Evolutionary conservation across 192 early-diverging fungal genomes (phyloP).

Genomic region (Helicostylum pulchrum): DNA sequence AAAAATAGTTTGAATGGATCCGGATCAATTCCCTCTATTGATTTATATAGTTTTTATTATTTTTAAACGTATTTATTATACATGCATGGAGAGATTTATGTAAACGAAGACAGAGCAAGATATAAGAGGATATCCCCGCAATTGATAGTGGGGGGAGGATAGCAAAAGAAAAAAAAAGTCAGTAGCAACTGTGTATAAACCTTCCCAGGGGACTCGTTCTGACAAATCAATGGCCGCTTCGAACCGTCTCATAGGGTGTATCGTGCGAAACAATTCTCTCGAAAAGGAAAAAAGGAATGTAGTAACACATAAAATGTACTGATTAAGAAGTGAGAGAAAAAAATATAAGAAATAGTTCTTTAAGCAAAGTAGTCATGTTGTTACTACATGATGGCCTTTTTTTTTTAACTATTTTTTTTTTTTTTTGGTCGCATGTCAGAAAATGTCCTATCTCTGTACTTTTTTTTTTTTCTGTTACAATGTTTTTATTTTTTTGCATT

Average conservation of each 20-base stretch:
- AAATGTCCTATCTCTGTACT: not conserved
- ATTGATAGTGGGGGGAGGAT: conserved; percentile 1
- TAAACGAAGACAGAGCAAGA: not conserved
- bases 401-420: too few species aligned
- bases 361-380: too few species aligned
- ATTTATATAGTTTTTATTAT: not conserved
- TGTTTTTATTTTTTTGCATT: not conserved
- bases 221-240: conserved; percentile 19
- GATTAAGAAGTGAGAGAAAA: too few species aligned
- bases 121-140: not conserved
- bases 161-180: conserved; percentile 10
- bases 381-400: too few species aligned
- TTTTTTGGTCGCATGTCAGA: conserved; percentile 5
- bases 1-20: not conserved
- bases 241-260: not conserved
- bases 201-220: conserved; percentile 22
- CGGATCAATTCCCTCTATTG: not conserved
- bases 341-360: too few species aligned
- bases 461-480: not conserved
- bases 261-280: conserved; percentile 13
- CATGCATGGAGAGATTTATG: not conserved
- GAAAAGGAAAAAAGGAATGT: too few species aligned
- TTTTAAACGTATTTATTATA: not conserved
- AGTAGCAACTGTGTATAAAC: not conserved
- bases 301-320: too few species aligned